phyloP scores from a whole-genome alignment of 441 rosid genomes.

The Geranium incanum region DNA sequence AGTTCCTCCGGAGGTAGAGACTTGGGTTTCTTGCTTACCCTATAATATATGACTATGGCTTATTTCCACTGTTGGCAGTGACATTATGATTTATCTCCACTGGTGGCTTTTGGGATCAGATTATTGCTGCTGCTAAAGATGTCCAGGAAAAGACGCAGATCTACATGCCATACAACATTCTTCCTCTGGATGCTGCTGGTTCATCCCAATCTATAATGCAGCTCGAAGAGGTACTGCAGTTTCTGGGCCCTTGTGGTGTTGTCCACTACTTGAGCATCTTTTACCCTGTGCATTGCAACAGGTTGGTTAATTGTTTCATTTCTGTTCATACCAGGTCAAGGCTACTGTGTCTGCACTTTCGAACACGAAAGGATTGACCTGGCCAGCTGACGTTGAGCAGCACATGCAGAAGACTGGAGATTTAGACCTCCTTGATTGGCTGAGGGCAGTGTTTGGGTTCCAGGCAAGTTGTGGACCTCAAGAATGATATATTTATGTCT shows the following conservation, averaged over 20 bases:
- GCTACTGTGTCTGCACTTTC: conserved; percentile 8
- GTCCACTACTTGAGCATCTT: too few species aligned
- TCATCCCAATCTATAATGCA: conserved; percentile 90
- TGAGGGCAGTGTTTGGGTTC: conserved; percentile 96
- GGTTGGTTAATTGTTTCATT: not conserved
- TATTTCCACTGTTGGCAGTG: not conserved
- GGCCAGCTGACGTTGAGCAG: conserved; percentile 78
- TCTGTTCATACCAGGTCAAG: not conserved
- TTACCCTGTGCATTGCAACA: too few species aligned
- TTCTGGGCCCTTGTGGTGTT: too few species aligned
- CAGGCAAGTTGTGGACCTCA: conserved; percentile 52
- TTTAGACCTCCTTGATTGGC: conserved; percentile 90
- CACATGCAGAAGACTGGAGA: conserved; percentile 80
- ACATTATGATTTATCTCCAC: conserved; percentile 2
- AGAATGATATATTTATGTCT: conserved; percentile 12
- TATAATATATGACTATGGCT: not conserved
- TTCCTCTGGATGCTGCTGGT: conserved; percentile 67
- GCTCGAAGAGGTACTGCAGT: conserved; percentile 66
- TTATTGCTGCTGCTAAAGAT: conserved; percentile 95
- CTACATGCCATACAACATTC: conserved; percentile 45
- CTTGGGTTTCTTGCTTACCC: not conserved
- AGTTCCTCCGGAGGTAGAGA: conserved; percentile 91
- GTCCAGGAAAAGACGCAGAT: conserved; percentile 94
- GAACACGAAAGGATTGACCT: conserved; percentile 77
- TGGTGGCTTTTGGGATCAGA: conserved; percentile 40